These are phyloP conservation scores for Stephanodiscus triporus DNA, from an alignment of 108 stramenopile genomes.

Conservation along the genomic window DNA sequence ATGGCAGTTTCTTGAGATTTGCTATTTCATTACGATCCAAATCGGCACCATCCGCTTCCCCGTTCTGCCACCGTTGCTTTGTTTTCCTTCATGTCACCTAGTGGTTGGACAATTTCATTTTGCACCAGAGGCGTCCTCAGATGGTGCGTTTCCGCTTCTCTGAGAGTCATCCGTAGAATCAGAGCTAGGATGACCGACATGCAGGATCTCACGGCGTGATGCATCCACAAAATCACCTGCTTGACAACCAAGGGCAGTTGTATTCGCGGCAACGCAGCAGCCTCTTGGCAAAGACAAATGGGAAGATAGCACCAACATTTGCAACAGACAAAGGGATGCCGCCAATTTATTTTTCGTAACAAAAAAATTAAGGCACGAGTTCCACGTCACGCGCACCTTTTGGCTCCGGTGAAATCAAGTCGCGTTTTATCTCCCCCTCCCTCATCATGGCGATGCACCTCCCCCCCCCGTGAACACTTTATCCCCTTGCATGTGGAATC, in stretches of 20 bases:
- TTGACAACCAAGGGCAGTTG: constrained; percentile 21
- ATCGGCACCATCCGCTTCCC: constrained; percentile 14
- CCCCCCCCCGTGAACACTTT: too few species aligned
- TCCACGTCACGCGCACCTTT: too few species aligned
- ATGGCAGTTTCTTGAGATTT: constrained; percentile 54
- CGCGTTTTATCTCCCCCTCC: too few species aligned
- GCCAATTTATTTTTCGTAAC: too few species aligned
- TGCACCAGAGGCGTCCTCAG: background rate
- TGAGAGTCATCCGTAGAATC: constrained; percentile 15
- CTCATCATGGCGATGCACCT: too few species aligned
- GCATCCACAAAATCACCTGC: constrained; percentile 53
- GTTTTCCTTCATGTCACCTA: constrained; percentile 8
- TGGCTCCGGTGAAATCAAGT: too few species aligned
- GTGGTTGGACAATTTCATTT: background rate
- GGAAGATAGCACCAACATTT: constrained; percentile 57
- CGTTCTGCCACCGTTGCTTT: constrained; percentile 6
- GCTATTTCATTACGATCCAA: constrained; percentile 17
- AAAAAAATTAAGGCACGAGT: too few species aligned
- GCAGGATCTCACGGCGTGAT: too few species aligned
- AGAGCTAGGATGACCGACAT: too few species aligned
- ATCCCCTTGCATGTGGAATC: too few species aligned
- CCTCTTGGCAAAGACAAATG: constrained; percentile 51
- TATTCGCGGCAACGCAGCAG: constrained; percentile 2
- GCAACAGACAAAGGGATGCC: constrained; percentile 57
- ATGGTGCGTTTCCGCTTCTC: background rate